These are phyloP conservation scores for Harringtonia lauricola DNA, from an alignment of 2,329 filamentous ascomycete genomes.

Conservation along the genomic window DNA sequence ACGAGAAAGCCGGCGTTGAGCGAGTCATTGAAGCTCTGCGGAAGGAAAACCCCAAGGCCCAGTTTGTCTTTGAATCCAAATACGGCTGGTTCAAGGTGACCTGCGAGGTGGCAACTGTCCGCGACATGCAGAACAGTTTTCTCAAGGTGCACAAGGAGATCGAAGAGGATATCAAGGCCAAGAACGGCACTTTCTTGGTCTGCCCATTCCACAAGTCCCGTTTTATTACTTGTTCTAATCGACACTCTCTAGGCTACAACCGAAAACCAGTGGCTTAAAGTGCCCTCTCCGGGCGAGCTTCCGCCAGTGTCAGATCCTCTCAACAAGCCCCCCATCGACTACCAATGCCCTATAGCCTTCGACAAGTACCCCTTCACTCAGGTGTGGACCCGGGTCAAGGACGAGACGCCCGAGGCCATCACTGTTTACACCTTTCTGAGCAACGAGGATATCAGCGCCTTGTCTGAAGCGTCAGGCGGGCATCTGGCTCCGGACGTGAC, in stretches of 20 bases:
- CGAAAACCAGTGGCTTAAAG: slow-evolving; percentile 3
- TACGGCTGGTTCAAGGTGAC: slow-evolving; percentile 15
- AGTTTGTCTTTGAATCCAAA: slow-evolving; percentile 14
- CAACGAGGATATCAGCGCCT: slow-evolving; percentile 1
- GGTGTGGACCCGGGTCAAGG: slow-evolving; percentile 15
- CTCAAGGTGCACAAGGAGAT: slow-evolving; percentile 5
- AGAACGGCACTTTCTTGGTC: not conserved
- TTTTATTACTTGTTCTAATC: not conserved
- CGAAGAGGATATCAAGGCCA: not conserved
- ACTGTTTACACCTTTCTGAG: slow-evolving; percentile 10
- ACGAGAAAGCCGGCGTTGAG: slow-evolving; percentile 12
- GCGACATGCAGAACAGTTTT: slow-evolving; percentile 10
- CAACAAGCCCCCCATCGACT: slow-evolving; percentile 1
- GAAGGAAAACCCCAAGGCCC: slow-evolving; percentile 9
- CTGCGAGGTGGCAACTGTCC: slow-evolving; percentile 8
- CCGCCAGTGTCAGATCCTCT: not conserved
- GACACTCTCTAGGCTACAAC: not conserved
- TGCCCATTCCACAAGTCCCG: no score
- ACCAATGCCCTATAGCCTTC: slow-evolving; percentile 9
- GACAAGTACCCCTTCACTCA: slow-evolving; percentile 6
- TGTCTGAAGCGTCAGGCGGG: slow-evolving; percentile 8
- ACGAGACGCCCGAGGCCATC: slow-evolving; percentile 10
- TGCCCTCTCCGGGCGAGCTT: not conserved
- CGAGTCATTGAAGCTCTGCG: slow-evolving; percentile 13
- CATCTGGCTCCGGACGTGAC: slow-evolving; percentile 4